Conservation (phyloP, 2,329 filamentous ascomycete species). For the Laburnicola sp. region DNA sequence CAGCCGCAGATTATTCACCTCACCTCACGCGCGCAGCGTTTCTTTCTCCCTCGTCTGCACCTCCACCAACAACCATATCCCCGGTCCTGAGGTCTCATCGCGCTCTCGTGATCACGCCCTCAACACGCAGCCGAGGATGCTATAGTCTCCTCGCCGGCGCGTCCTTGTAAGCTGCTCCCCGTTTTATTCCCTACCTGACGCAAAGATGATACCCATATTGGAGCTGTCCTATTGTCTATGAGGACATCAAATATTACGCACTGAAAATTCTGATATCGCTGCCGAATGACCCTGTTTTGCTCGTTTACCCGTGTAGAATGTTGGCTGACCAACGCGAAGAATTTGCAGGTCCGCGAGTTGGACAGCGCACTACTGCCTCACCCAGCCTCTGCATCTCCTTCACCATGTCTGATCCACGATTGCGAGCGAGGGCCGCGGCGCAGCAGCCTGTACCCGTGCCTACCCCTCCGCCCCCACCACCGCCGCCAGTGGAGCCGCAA, state of each 20-base stretch:
- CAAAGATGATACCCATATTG: constrained; percentile 67
- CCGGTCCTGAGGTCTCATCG: constrained; percentile 23
- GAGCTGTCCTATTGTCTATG: constrained; percentile 70
- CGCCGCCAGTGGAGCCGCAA: constrained; percentile 42
- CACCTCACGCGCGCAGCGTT: background rate
- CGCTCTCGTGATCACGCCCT: constrained; percentile 14
- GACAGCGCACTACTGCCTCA: constrained; percentile 1
- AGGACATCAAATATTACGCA: constrained; percentile 55
- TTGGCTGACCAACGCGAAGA: constrained; percentile 32
- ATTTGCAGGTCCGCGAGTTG: constrained; percentile 22
- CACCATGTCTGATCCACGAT: constrained; percentile 53
- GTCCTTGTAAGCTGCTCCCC: constrained; percentile 17
- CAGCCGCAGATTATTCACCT: constrained; percentile 3
- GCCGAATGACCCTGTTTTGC: constrained; percentile 22
- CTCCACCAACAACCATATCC: constrained; percentile 17
- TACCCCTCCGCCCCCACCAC: constrained; percentile 57
- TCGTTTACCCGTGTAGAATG: constrained; percentile 3
- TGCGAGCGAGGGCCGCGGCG: constrained; percentile 49
- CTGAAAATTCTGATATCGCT: constrained; percentile 47
- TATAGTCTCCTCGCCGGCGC: background rate
- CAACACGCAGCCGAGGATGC: constrained; percentile 5
- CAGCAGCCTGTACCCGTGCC: constrained; percentile 43
- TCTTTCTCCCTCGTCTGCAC: constrained; percentile 12
- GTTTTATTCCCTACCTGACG: constrained; percentile 9
- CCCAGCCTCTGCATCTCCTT: background rate